These are phyloP conservation scores for Chrysoporthe puriensis DNA, from an alignment of 2,329 filamentous ascomycete genomes.

Conservation along the genomic window DNA sequence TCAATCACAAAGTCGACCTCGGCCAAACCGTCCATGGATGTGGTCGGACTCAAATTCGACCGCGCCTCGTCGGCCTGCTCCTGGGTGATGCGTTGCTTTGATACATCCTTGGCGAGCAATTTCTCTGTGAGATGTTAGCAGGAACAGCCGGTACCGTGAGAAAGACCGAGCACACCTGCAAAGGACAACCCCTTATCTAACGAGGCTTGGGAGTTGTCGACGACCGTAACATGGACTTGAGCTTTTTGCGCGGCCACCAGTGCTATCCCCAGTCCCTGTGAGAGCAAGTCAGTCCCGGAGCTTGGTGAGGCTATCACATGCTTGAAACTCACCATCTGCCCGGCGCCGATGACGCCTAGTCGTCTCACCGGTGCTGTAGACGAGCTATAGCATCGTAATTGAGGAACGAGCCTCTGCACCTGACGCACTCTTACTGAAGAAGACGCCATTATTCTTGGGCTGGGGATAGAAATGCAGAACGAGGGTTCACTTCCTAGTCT, in stretches of 20 bases:
- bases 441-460: constrained; percentile 42
- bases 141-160: neutral
- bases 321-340: constrained; percentile 78
- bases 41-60: constrained; percentile 69
- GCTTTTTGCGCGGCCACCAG: constrained; percentile 89
- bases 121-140: constrained; percentile 67
- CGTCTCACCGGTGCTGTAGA: constrained; percentile 77
- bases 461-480: neutral
- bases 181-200: constrained; percentile 90
- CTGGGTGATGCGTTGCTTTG: constrained; percentile 83
- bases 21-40: constrained; percentile 75
- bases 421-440: constrained; percentile 44
- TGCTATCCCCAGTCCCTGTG: constrained; percentile 91
- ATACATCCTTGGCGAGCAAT: constrained; percentile 88
- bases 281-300: constrained; percentile 33
- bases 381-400: constrained; percentile 69
- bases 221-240: constrained; percentile 78
- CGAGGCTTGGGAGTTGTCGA: constrained; percentile 83
- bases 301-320: constrained; percentile 41
- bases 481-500: neutral
- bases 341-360: constrained; percentile 89
- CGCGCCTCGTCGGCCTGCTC: constrained; percentile 76
- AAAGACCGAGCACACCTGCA: constrained; percentile 62
- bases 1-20: constrained; percentile 97
- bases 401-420: constrained; percentile 42